These are phyloP conservation scores for Linum lewisii DNA, from an alignment of 345 rosid genomes.

Conservation along the genomic window DNA sequence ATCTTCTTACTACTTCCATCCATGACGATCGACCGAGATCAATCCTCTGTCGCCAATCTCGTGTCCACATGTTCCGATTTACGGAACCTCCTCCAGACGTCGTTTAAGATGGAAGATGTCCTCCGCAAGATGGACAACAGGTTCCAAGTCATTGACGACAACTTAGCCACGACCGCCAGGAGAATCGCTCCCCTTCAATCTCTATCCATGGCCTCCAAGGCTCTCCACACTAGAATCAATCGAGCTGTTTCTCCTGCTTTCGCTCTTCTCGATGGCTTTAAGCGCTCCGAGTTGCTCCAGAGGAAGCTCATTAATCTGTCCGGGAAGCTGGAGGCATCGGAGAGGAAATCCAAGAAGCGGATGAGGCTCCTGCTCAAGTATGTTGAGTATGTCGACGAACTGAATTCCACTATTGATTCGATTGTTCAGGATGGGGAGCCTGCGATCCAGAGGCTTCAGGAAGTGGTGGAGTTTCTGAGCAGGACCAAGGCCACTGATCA, in stretches of 20 bases:
- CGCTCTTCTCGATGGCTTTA: slow-evolving; percentile 37
- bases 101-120: slow-evolving; percentile 23
- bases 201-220: slow-evolving; percentile 42
- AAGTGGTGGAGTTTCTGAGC: slow-evolving; percentile 70
- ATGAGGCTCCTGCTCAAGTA: slow-evolving; percentile 28
- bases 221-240: slow-evolving; percentile 52
- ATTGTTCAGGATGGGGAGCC: slow-evolving; percentile 42
- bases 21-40: slow-evolving; percentile 25
- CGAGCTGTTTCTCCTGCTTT: slow-evolving; percentile 49
- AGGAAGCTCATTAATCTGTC: slow-evolving; percentile 30
- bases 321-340: slow-evolving; percentile 18
- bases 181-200: slow-evolving; percentile 48
- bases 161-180: slow-evolving; percentile 32
- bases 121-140: slow-evolving; percentile 30
- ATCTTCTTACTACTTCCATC: neutral
- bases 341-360: slow-evolving; percentile 21
- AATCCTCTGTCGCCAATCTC: slow-evolving; percentile 27
- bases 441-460: slow-evolving; percentile 57
- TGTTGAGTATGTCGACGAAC: slow-evolving; percentile 36
- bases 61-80: slow-evolving; percentile 33
- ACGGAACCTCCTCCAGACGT: slow-evolving; percentile 28
- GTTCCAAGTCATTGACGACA: slow-evolving; percentile 29
- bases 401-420: slow-evolving; percentile 28
- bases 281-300: slow-evolving; percentile 40
- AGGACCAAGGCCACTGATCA: slow-evolving; percentile 58